Percentiles rank a stretch among this genome's conserved stretches.
These are phyloP conservation scores for Paramecium tetraurelia DNA, from an alignment of 73 alveolate genomes.

Conservation along the genomic window DNA sequence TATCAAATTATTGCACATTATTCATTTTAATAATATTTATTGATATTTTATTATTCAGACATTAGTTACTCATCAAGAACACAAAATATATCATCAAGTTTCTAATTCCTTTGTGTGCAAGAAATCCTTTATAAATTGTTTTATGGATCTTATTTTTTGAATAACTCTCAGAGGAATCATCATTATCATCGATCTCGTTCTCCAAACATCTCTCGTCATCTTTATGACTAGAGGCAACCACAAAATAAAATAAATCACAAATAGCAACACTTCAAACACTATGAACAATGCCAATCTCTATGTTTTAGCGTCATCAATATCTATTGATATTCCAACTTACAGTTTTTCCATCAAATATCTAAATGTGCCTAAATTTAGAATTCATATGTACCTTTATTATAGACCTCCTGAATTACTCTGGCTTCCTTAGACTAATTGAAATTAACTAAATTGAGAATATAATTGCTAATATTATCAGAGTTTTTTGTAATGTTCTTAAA, in stretches of 20 bases:
- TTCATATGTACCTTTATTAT: not conserved
- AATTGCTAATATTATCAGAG: not conserved
- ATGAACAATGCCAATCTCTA: conserved; percentile 50
- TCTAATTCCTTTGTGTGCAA: not conserved
- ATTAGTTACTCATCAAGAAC: not conserved
- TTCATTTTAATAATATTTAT: not conserved
- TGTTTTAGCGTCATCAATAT: conserved; percentile 22
- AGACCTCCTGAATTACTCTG: not conserved
- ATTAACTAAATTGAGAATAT: not conserved
- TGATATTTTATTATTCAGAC: not conserved
- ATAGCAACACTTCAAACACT: conserved; percentile 48
- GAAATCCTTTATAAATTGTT: conserved; percentile 33
- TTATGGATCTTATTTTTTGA: conserved; percentile 7
- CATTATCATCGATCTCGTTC: conserved; percentile 56
- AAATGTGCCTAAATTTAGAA: not conserved
- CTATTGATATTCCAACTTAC: not conserved
- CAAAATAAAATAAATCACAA: conserved; percentile 38
- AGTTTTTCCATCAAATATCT: not conserved
- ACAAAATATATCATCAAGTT: not conserved
- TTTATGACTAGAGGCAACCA: conserved; percentile 53
- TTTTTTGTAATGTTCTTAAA: conserved; percentile 18
- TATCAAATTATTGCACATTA: not conserved
- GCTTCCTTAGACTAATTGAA: not conserved
- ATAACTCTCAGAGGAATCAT: conserved; percentile 54
- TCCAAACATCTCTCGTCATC: conserved; percentile 56